Evolutionary conservation across 108 stramenopile species (phyloP).

Genomic region (Aurantiochytrium sp.): DNA sequence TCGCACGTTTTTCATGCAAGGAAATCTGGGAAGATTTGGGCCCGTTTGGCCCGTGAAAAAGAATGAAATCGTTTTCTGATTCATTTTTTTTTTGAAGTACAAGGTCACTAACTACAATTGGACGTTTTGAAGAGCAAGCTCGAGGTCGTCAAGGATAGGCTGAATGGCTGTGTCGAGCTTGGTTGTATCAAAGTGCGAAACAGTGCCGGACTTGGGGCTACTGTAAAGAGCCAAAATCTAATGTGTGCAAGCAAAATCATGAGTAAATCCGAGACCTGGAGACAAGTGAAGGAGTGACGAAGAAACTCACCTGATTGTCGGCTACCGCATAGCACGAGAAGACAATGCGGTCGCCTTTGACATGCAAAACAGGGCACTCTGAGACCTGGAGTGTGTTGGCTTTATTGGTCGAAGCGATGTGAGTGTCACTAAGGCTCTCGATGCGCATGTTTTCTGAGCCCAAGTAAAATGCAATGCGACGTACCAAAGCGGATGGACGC

Average conservation of each 20-base stretch:
- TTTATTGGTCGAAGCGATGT: background rate
- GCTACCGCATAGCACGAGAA: slow-evolving; percentile 1
- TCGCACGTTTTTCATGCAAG: no score
- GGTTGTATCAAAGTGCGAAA: background rate
- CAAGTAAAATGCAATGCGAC: no score
- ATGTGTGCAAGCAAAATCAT: background rate
- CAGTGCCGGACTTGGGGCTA: background rate
- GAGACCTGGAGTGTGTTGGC: background rate
- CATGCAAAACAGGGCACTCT: background rate
- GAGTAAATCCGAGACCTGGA: background rate
- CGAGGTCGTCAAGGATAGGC: background rate
- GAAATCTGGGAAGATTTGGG: no score
- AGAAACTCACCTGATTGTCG: background rate
- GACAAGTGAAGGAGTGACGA: background rate
- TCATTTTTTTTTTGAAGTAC: no score
- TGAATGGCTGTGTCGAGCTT: background rate
- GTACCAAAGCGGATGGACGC: no score
- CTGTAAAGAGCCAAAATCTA: background rate
- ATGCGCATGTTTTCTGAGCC: no score
- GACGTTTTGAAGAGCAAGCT: background rate
- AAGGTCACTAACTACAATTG: background rate
- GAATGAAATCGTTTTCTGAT: no score
- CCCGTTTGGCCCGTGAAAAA: no score
- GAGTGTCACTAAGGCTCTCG: no score
- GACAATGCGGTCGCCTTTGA: background rate